These are phyloP conservation scores for Wickerhamiella infanticola DNA, from an alignment of 1,139 yeast species.

Conservation along the genomic window DNA sequence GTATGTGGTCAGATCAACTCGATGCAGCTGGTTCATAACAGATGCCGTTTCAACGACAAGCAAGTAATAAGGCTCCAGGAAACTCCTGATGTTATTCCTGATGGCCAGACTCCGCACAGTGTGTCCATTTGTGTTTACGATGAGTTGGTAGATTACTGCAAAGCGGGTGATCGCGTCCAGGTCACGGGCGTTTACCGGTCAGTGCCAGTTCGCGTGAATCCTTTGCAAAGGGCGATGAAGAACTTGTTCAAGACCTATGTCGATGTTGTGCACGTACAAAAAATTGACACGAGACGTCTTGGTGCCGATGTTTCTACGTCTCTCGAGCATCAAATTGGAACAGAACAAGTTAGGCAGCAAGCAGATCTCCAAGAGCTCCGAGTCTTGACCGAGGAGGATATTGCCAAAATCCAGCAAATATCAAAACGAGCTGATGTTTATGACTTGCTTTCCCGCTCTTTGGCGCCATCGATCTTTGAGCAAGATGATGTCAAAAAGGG, in stretches of 20 bases:
- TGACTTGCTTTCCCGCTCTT: constrained; percentile 74
- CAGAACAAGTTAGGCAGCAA: constrained; percentile 22
- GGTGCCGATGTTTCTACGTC: constrained; percentile 46
- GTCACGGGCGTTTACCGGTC: constrained; percentile 93
- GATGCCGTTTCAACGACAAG: constrained; percentile 87
- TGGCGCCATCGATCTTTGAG: constrained; percentile 93
- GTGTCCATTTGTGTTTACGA: constrained; percentile 90
- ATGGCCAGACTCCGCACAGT: constrained; percentile 97
- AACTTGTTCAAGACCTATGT: constrained; percentile 79
- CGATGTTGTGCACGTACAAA: constrained; percentile 86
- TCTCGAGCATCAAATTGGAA: constrained; percentile 37
- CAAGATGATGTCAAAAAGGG: constrained; percentile 96
- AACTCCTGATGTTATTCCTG: constrained; percentile 96
- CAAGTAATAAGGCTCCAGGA: constrained; percentile 90
- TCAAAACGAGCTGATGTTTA: constrained; percentile 65
- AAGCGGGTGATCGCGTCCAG: constrained; percentile 95
- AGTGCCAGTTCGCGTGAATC: constrained; percentile 75
- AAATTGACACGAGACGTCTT: constrained; percentile 65
- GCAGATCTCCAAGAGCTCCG: constrained; percentile 62
- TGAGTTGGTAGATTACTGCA: constrained; percentile 82
- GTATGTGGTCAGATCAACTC: constrained; percentile 76
- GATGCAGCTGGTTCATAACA: constrained; percentile 80
- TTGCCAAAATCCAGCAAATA: constrained; percentile 43
- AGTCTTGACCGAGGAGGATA: constrained; percentile 51
- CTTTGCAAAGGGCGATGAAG: constrained; percentile 72